Evolutionary conservation across 1,139 yeast species (phyloP), one percentile per base, ranked within the genome.

Genomic region (Yamadazyma sp.): DNA sequence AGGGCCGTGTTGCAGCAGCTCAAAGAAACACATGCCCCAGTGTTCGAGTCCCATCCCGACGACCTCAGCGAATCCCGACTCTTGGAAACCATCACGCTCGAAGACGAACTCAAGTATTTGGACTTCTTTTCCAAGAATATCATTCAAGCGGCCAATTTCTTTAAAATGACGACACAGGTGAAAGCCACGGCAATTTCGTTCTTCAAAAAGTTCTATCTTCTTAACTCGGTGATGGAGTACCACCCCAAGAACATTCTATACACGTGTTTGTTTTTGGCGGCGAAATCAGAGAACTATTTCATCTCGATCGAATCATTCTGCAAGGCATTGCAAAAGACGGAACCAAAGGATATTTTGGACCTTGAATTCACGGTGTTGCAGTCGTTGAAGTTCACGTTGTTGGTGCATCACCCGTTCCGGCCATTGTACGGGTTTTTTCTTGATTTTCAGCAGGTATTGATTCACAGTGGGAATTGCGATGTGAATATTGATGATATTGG

Each of bases 361-460:
- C 69, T 87, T 41, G 98, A 92, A 59, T 92, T 88, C 53, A 71
- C 72, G 34, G 74, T 92, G 2, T 64, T 90, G 38, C 88, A 80
- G 59, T 76, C 88, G 13, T 66, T 92, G 49, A 73, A 80, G 44
- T 92, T 92, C 61, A 85, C 96, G 0, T 66, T 92, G 37, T 60
- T 84, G 48, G 94, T 86, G 4, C 97, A 90, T 57, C 96, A 88
- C 59, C 94, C 97, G 2, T 82, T 80, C 59, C 72, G 86, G 44
- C 89, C 97, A 0, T 63, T 92, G 18, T 94, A 90, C 58, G 98
- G 98, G 20, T 89, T 92, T 55, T 90, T 84, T 59, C 73, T 92
- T 31, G 98, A 92, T 59, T 87, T 60, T 41, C 98, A 92, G 57
- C 74, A 78, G 16, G 75, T 79, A 1, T 62, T 88, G 37, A 53